A percentile compares a stretch with the other conserved stretches of the same genome.
phyloP scores from a whole-genome alignment of 148 eudicot species.

The Dianthus caryophyllus region DNA sequence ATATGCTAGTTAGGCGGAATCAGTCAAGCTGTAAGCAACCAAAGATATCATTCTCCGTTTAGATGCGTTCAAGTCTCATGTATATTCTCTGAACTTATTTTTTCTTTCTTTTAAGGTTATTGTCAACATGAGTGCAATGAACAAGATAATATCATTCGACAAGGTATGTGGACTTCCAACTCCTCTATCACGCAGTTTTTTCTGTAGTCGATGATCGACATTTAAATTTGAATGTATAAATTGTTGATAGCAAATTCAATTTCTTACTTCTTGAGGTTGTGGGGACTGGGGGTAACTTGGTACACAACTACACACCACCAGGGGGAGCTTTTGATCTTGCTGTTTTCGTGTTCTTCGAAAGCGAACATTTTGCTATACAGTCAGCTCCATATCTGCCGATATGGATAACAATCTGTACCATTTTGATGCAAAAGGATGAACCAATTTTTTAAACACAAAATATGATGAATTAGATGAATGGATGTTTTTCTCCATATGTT shows the following conservation, averaged over 20 bases:
- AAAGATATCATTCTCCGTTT: neutral
- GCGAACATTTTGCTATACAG: neutral
- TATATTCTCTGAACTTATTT: neutral
- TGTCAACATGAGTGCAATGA: constrained; percentile 69
- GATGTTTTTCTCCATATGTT: too few relatives aligned
- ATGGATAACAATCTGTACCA: neutral
- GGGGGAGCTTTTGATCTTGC: neutral
- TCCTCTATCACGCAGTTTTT: neutral
- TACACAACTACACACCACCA: neutral
- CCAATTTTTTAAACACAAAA: too few relatives aligned
- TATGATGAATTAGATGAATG: too few relatives aligned
- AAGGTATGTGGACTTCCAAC: constrained; percentile 42
- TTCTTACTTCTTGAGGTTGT: neutral
- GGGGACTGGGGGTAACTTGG: neutral
- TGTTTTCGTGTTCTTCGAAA: neutral
- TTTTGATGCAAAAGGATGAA: too few relatives aligned
- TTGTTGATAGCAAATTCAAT: neutral
- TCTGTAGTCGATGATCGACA: neutral
- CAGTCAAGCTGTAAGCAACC: neutral
- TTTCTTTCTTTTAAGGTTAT: constrained; percentile 48
- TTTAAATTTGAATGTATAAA: neutral
- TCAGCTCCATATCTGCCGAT: neutral
- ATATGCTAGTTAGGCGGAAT: neutral
- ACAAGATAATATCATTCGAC: constrained; percentile 74
- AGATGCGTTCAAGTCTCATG: neutral